A percentile compares a stretch with the other conserved stretches of the same genome.
Conservation (phyloP, 257 asterid species). For the Thymus mandschuricus region DNA sequence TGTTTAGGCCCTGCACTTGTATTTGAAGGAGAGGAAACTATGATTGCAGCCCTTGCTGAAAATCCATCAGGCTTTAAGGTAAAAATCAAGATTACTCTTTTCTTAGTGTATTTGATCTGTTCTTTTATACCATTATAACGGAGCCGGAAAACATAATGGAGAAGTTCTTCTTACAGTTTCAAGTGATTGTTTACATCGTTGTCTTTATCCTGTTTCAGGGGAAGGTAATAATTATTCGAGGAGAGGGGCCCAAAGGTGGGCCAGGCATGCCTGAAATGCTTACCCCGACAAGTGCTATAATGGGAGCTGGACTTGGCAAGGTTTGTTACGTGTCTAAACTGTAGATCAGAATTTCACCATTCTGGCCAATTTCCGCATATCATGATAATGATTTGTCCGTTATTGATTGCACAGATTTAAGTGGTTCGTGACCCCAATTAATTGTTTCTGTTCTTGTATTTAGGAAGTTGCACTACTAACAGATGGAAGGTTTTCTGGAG, state of each 20-base stretch:
- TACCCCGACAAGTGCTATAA: slow-evolving; percentile 97
- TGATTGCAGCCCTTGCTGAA: slow-evolving; percentile 87
- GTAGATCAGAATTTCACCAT: background rate
- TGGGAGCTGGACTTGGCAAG: slow-evolving; percentile 99
- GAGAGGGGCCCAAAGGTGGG: slow-evolving; percentile 99
- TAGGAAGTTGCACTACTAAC: slow-evolving; percentile 93
- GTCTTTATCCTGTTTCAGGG: slow-evolving; percentile 58
- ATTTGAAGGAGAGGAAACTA: slow-evolving; percentile 95
- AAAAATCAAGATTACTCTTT: slow-evolving; percentile 13
- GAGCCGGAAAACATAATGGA: background rate
- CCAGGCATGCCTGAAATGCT: slow-evolving; percentile 99
- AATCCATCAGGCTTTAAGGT: slow-evolving; percentile 82
- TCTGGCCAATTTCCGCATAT: background rate
- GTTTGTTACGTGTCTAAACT: slow-evolving; percentile 37
- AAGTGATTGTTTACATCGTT: slow-evolving; percentile 16
- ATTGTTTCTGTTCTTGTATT: slow-evolving; percentile 14
- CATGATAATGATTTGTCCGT: background rate
- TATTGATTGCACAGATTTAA: slow-evolving; percentile 12
- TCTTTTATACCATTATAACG: background rate
- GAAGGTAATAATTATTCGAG: slow-evolving; percentile 89
- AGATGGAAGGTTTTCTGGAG: slow-evolving; percentile 99
- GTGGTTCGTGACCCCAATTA: background rate
- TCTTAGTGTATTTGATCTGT: background rate
- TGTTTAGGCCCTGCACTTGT: slow-evolving; percentile 87
- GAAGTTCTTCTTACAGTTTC: slow-evolving; percentile 4